Percentiles rank a stretch among this genome's conserved stretches.
phyloP scores from a whole-genome alignment of 768 basidiomycete genomes.

The Mycena vitilis region DNA sequence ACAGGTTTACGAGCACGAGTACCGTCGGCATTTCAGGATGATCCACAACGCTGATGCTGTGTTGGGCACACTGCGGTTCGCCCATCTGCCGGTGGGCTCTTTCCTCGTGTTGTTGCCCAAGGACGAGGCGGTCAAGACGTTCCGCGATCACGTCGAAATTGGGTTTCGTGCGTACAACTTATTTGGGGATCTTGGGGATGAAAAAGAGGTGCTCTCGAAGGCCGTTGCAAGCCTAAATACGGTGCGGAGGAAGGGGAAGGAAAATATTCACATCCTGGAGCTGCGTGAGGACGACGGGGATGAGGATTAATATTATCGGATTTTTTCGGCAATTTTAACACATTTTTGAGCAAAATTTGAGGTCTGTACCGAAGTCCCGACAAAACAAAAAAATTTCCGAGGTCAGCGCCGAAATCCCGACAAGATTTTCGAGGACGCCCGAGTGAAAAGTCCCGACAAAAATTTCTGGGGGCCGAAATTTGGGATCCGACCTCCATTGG shows the following conservation, averaged over 20 bases:
- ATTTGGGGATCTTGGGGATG: too few relatives aligned
- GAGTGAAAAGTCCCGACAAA: background rate
- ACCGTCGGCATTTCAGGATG: background rate
- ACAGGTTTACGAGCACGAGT: conserved; percentile 4
- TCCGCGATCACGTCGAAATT: background rate
- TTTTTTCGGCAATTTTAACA: background rate
- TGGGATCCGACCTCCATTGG: background rate
- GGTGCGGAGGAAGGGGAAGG: too few relatives aligned
- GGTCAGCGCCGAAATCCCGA: background rate
- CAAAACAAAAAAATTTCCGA: conserved; percentile 1
- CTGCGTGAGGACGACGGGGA: too few relatives aligned
- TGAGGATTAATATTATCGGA: background rate
- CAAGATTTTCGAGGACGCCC: background rate
- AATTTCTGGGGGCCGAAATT: background rate
- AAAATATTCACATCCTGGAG: too few relatives aligned
- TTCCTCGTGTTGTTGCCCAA: too few relatives aligned
- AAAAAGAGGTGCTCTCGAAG: too few relatives aligned
- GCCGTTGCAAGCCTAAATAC: too few relatives aligned
- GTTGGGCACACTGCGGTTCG: conserved; percentile 2
- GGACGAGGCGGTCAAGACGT: background rate
- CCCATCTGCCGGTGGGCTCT: conserved; percentile 1
- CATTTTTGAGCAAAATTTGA: background rate
- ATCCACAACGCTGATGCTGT: background rate
- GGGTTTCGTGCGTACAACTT: background rate
- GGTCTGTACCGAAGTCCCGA: conserved; percentile 1